Percentiles rank a stretch among this genome's conserved stretches.
These are phyloP conservation scores for Glonium stellatum DNA, from an alignment of 495 filamentous ascomycete genomes.

Conservation along the genomic window DNA sequence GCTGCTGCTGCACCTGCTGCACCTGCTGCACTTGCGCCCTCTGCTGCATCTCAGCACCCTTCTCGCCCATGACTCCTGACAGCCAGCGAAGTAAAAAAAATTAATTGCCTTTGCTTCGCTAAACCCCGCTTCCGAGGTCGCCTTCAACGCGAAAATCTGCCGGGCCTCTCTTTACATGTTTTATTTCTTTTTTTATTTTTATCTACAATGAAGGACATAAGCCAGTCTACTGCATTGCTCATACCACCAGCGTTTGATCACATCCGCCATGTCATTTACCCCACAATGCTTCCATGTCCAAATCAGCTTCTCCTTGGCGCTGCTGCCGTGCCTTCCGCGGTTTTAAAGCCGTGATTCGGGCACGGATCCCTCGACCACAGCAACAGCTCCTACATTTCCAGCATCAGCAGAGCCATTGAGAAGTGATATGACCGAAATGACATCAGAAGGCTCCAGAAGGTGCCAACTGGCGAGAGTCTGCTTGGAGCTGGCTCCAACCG, in stretches of 20 bases:
- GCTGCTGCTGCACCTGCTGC: too few species aligned
- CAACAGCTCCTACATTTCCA: conserved; percentile 40
- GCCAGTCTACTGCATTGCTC: not conserved
- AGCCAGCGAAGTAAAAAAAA: too few species aligned
- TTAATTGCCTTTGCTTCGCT: too few species aligned
- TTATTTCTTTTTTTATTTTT: too few species aligned
- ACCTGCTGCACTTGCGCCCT: too few species aligned
- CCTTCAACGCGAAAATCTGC: not conserved
- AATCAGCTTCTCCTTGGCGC: not conserved
- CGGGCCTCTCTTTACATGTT: not conserved
- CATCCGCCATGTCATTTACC: not conserved
- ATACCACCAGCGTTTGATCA: not conserved
- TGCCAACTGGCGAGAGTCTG: conserved; percentile 82
- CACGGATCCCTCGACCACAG: conserved; percentile 33
- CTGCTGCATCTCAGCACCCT: too few species aligned
- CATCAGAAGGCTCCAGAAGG: conserved; percentile 76
- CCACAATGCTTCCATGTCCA: not conserved
- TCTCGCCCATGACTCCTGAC: too few species aligned
- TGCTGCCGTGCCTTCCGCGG: not conserved
- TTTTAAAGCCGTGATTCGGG: conserved; percentile 14
- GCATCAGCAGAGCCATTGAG: conserved; percentile 49
- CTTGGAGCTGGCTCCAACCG: conserved; percentile 80
- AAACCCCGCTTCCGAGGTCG: too few species aligned
- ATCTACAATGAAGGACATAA: not conserved
- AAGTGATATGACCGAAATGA: conserved; percentile 69